Base-by-base conservation (phyloP, 2,329 filamentous ascomycete species). In the Cryphonectria naterciae region DNA sequence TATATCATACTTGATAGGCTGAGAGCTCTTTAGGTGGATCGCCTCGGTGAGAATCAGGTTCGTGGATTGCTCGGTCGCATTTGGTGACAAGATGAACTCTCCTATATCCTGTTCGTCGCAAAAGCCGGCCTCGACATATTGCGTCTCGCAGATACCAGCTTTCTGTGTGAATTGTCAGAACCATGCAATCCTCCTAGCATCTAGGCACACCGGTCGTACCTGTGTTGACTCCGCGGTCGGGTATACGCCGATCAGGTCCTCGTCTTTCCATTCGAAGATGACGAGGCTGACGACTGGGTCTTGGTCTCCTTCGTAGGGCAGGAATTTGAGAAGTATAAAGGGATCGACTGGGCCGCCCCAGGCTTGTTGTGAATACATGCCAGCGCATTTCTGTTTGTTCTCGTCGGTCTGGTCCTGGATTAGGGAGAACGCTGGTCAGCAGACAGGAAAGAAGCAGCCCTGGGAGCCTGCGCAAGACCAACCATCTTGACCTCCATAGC, bases 181-280 rank as follows among this genome's bases (percentile, higher is more conserved):
- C 65, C 61, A 49, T 62, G 15, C 22, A 67, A 67, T 41, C 46
- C 35, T 37, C 39, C 67, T 60, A 49, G 25, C 66, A 65, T 41
- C 56, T 66, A 67, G 52, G 49, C 66, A 37, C 58, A 52, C 70
- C 74, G 46, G 22, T 62, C 82, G 75, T 85, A 91, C 89, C 77
- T 86, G 84, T 64, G 82, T 79, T 46, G 86, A 83, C 67, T 86
- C 85, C 22, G 86, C 81, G 39, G 85, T 84, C 66, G 88, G 84
- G 49, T 87, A 86, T 71, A 92, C 86, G 60, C 95, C 95, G 74
- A 99, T 90, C 69, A 95, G 85, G 67, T 89, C 83, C 78, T 92
- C 90, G 78, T 99, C 96, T 75, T 88, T 90, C 93, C 95, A 99
- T 82, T 99, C 95, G 80, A 97, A 99, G 74, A 99, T 91, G 67